Conservation (phyloP, 805 yeast species). For the Tetrapisispora arboricola region DNA sequence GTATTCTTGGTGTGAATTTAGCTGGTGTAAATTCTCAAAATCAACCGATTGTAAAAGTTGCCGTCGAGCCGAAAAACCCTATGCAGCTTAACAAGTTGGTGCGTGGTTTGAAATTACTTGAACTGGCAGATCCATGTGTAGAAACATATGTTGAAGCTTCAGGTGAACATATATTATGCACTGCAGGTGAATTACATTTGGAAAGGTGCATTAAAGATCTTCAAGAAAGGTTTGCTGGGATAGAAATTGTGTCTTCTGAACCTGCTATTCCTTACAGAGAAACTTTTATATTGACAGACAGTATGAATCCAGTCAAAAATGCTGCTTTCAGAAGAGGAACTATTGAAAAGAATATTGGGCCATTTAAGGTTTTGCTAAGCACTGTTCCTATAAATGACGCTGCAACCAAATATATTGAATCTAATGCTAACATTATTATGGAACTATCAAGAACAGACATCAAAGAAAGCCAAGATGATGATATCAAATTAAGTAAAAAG, state of each 20-base stretch:
- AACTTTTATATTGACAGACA: constrained; percentile 48
- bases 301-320: constrained; percentile 41
- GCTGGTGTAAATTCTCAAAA: constrained; percentile 67
- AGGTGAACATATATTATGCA: constrained; percentile 88
- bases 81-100: constrained; percentile 65
- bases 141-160: constrained; percentile 75
- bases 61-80: constrained; percentile 90
- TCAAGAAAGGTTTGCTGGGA: constrained; percentile 82
- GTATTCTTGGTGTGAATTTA: constrained; percentile 53
- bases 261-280: constrained; percentile 95
- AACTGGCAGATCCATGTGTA: constrained; percentile 91
- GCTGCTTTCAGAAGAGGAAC: constrained; percentile 41
- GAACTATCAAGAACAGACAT: constrained; percentile 14
- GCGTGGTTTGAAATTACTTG: constrained; percentile 64
- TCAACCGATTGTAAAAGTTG: constrained; percentile 91
- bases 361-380: constrained; percentile 32
- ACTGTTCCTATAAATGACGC: constrained; percentile 47
- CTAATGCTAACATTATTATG: constrained; percentile 37
- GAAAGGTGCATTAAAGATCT: constrained; percentile 91
- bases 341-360: constrained; percentile 41
- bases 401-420: constrained; percentile 39
- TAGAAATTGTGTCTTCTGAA: constrained; percentile 75
- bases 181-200: constrained; percentile 93
- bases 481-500: neutral
- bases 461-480: constrained; percentile 7